These are phyloP conservation scores for Arthrobotrys sphaeroides DNA, from an alignment of 2,329 filamentous ascomycete genomes.

Conservation along the genomic window DNA sequence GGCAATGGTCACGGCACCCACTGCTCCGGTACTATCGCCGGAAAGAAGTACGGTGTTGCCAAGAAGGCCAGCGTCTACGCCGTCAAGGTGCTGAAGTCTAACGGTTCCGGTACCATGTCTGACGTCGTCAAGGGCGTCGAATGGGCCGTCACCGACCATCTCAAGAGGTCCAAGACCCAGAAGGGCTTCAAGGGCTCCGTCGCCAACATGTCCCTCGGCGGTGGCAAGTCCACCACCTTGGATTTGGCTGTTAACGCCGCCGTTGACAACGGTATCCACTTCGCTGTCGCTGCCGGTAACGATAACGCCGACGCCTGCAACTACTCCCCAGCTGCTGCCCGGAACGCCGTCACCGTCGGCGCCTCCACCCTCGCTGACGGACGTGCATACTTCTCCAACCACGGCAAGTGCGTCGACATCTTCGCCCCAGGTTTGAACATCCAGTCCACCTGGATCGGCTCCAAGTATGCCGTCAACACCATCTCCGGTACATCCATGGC, in stretches of 20 bases:
- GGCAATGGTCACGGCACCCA: slow-evolving; percentile 99
- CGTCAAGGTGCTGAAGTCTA: slow-evolving; percentile 97
- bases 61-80: slow-evolving; percentile 98
- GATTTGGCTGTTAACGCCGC: slow-evolving; percentile 68
- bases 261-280: slow-evolving; percentile 83
- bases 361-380: slow-evolving; percentile 91
- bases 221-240: slow-evolving; percentile 92
- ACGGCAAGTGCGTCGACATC: slow-evolving; percentile 92
- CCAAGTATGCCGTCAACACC: slow-evolving; percentile 94
- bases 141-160: slow-evolving; percentile 84
- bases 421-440: slow-evolving; percentile 91
- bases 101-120: slow-evolving; percentile 97
- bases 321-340: slow-evolving; percentile 94
- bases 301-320: slow-evolving; percentile 99
- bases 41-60: slow-evolving; percentile 98
- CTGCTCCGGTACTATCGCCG: slow-evolving; percentile 97
- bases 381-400: slow-evolving; percentile 99
- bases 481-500: slow-evolving; percentile 99
- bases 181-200: slow-evolving; percentile 99
- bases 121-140: slow-evolving; percentile 99
- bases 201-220: slow-evolving; percentile 99
- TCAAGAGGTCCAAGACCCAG: slow-evolving; percentile 85
- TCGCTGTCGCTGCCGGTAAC: slow-evolving; percentile 97
- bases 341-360: slow-evolving; percentile 92
- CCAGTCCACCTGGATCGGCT: slow-evolving; percentile 97